Conservation (phyloP, 306 rosid species). For the Senna siamea region DNA sequence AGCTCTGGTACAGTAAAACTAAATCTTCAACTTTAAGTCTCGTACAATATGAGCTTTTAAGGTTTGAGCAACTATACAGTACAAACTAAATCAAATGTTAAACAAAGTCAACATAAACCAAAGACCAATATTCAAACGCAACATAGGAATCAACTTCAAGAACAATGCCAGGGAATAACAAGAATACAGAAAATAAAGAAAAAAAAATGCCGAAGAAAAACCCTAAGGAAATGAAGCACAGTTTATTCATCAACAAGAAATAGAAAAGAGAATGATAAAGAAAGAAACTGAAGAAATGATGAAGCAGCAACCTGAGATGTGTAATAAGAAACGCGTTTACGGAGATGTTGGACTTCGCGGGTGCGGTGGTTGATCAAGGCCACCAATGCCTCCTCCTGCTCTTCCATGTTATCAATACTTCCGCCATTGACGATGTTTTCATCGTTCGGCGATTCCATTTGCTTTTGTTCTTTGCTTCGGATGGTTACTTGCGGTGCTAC, state of each 20-base stretch:
- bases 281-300: not conserved
- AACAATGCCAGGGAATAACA: not conserved
- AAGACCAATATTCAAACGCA: not conserved
- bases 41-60: too few species aligned
- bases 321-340: slow-evolving; percentile 67
- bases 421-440: slow-evolving; percentile 19
- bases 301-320: slow-evolving; percentile 60
- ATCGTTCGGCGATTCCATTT: slow-evolving; percentile 36
- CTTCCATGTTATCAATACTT: slow-evolving; percentile 43
- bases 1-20: not conserved
- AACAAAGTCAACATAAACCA: not conserved
- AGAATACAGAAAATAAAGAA: not conserved
- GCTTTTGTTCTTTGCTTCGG: not conserved
- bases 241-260: not conserved
- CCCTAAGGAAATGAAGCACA: not conserved
- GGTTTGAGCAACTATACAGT: not conserved
- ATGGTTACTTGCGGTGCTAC: not conserved
- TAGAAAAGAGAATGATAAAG: not conserved
- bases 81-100: not conserved
- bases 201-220: too few species aligned
- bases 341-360: slow-evolving; percentile 66
- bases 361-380: slow-evolving; percentile 88
- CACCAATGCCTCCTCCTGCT: slow-evolving; percentile 83
- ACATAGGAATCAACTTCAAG: not conserved
- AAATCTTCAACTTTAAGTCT: too few species aligned